Evolutionary conservation across 1,139 yeast genomes (phyloP).

Genomic region (Diutina rugosa): DNA sequence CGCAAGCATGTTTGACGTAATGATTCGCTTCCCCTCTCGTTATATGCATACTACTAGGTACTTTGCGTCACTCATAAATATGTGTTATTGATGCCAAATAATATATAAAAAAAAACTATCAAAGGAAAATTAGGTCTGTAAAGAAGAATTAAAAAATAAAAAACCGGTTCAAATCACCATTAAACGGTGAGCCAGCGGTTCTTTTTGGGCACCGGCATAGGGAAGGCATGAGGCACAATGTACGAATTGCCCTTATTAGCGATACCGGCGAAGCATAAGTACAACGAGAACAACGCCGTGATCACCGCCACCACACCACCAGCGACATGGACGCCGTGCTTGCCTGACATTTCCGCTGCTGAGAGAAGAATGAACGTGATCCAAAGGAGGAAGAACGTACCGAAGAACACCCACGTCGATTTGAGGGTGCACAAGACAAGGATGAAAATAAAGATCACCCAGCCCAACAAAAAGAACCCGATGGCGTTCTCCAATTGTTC

Average conservation of each 20-base stretch:
- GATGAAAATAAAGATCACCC: constrained; percentile 33
- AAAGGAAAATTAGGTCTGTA: not conserved
- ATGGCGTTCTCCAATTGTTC: constrained; percentile 21
- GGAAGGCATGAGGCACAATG: constrained; percentile 13
- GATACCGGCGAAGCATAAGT: constrained; percentile 23
- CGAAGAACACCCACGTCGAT: constrained; percentile 28
- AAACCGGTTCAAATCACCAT: not conserved
- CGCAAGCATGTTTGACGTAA: not conserved
- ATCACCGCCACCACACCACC: constrained; percentile 33
- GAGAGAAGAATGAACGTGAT: constrained; percentile 30
- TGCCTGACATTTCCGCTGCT: constrained; percentile 25
- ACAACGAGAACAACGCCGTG: constrained; percentile 29
- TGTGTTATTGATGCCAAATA: not conserved
- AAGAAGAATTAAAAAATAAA: not conserved
- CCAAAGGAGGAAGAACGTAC: constrained; percentile 21
- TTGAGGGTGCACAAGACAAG: constrained; percentile 26
- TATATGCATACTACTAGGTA: not conserved
- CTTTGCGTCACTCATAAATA: not conserved
- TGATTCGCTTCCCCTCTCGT: not conserved
- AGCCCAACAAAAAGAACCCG: constrained; percentile 29
- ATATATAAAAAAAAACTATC: not conserved
- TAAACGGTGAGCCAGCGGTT: not conserved
- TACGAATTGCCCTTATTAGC: constrained; percentile 19
- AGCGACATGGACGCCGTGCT: constrained; percentile 18
- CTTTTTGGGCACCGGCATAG: constrained; percentile 2